These are phyloP conservation scores for Alternaria triticina DNA, from an alignment of 2,329 filamentous ascomycete species.

Conservation along the genomic window DNA sequence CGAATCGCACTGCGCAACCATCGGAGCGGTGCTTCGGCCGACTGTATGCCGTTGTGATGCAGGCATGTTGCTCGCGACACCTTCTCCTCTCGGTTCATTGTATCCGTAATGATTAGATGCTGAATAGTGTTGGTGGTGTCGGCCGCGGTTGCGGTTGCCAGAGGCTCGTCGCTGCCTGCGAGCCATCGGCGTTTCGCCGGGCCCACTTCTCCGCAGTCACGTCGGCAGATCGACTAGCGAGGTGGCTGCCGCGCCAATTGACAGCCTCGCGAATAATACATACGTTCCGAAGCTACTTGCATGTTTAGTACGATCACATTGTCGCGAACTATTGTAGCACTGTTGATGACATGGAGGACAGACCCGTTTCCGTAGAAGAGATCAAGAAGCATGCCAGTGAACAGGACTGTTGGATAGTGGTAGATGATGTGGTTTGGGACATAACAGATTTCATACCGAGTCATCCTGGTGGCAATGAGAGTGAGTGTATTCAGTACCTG, in stretches of 20 bases:
- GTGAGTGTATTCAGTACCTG: constrained; percentile 3
- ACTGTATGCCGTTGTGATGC: not conserved
- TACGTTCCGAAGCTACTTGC: not conserved
- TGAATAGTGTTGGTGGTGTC: not conserved
- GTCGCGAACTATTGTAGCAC: too few species aligned
- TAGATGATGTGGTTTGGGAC: constrained; percentile 70
- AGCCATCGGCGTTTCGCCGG: constrained; percentile 10
- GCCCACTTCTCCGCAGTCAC: constrained; percentile 7
- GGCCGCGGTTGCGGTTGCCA: not conserved
- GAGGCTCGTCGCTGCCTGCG: not conserved
- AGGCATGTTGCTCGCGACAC: not conserved
- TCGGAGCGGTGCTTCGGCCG: constrained; percentile 1
- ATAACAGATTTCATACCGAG: constrained; percentile 66
- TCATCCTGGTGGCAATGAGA: constrained; percentile 61
- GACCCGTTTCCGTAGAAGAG: not conserved
- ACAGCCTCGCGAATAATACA: not conserved
- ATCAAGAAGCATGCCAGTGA: not conserved
- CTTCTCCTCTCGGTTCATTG: not conserved
- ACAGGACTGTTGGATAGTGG: constrained; percentile 65
- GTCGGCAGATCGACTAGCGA: constrained; percentile 6
- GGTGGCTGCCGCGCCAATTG: not conserved
- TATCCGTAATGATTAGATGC: not conserved
- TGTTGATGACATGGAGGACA: not conserved
- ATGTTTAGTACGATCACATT: not conserved
- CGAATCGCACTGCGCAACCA: not conserved